Percentiles rank a stretch among this genome's conserved stretches.
Evolutionary conservation across 495 filamentous ascomycete genomes (phyloP).

Genomic region (Astrocystis sublimbata): DNA sequence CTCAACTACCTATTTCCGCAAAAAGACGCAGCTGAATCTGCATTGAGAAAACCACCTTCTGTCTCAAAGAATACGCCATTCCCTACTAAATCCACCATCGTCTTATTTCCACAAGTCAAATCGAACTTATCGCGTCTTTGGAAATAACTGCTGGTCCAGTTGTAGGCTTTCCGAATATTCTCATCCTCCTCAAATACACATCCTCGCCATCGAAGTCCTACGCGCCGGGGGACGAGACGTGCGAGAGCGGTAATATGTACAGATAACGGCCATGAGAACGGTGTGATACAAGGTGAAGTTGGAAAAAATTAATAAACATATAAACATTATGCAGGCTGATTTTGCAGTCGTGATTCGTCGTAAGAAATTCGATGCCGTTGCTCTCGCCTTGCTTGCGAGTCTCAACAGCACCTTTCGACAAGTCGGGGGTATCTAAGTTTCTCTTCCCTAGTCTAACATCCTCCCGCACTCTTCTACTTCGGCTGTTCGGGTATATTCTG

Average conservation of each 20-base stretch:
- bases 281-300: slow-evolving; percentile 26
- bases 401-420: slow-evolving; percentile 18
- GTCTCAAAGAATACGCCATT: slow-evolving; percentile 14
- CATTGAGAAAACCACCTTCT: neutral
- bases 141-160: slow-evolving; percentile 7
- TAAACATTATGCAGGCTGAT: slow-evolving; percentile 34
- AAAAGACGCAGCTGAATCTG: neutral
- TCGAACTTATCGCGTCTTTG: too few species aligned
- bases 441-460: neutral
- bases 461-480: neutral
- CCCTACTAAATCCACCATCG: slow-evolving; percentile 11
- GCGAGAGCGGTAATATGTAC: slow-evolving; percentile 31
- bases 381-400: slow-evolving; percentile 20
- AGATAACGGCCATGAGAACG: slow-evolving; percentile 23
- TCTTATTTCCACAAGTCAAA: slow-evolving; percentile 11
- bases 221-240: slow-evolving; percentile 33
- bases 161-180: slow-evolving; percentile 9
- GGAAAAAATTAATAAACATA: slow-evolving; percentile 34
- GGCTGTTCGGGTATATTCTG: neutral
- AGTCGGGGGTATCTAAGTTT: slow-evolving; percentile 13
- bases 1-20: slow-evolving; percentile 11
- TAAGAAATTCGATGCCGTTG: slow-evolving; percentile 20
- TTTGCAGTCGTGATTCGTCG: slow-evolving; percentile 25
- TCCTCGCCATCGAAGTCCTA: slow-evolving; percentile 18
- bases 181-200: neutral